phyloP scores from a whole-genome alignment of 192 early-diverging fungal species.

The Gonapodya prolifera region DNA sequence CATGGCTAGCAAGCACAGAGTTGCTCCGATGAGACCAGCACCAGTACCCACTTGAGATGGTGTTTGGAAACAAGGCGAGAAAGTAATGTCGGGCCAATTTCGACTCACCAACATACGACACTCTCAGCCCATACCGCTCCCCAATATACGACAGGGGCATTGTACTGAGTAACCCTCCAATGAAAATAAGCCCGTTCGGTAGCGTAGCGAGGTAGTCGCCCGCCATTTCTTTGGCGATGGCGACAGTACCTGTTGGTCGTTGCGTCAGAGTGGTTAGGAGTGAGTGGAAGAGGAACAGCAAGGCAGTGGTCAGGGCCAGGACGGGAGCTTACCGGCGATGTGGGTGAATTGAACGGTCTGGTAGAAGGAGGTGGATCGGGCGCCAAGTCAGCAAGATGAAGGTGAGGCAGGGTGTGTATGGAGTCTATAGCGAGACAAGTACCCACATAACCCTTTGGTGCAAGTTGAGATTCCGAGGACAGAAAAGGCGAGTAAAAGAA shows the following conservation, averaged over 20 bases:
- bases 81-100: too few species aligned
- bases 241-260: background rate
- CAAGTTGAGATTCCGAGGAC: too few species aligned
- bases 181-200: background rate
- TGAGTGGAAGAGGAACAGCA: too few species aligned
- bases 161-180: background rate
- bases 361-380: too few species aligned
- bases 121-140: background rate
- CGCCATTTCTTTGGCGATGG: constrained; percentile 6
- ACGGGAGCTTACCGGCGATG: background rate
- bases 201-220: background rate
- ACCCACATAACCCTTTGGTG: too few species aligned
- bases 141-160: background rate
- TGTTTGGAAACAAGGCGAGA: too few species aligned
- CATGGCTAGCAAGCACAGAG: constrained; percentile 1
- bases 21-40: background rate
- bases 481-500: background rate
- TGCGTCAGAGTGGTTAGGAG: background rate
- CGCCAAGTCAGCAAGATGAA: background rate
- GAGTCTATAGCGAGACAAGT: background rate
- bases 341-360: background rate
- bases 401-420: background rate
- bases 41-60: background rate
- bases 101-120: background rate
- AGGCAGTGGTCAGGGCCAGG: background rate